Percentiles rank a stretch among this genome's conserved stretches.
Evolutionary conservation across 202 grass and related monocot genomes (phyloP).

Genomic region (Eragrostis tef): DNA sequence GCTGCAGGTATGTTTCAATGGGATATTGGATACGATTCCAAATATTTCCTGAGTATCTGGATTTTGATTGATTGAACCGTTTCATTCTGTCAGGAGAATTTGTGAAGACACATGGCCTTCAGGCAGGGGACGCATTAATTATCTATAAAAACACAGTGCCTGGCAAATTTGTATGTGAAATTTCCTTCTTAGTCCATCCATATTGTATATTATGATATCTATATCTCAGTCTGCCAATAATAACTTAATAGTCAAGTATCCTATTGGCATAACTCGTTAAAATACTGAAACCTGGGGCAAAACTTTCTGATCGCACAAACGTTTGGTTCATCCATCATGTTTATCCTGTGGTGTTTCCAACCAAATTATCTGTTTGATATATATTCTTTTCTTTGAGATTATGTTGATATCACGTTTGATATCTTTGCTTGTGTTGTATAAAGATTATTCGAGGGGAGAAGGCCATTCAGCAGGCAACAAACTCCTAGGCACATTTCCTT

Average conservation of each 20-base stretch:
- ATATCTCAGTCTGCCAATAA: background rate
- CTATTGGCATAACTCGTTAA: background rate
- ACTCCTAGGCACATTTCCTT: conserved; percentile 35
- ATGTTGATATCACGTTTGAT: background rate
- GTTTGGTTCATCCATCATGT: background rate
- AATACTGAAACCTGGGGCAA: conserved; percentile 18
- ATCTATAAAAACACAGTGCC: conserved; percentile 62
- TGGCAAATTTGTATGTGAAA: conserved; percentile 68
- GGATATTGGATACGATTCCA: background rate
- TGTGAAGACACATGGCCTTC: conserved; percentile 84
- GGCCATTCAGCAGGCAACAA: conserved; percentile 44
- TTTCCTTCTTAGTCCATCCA: background rate
- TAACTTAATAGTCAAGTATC: background rate
- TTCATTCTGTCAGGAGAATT: conserved; percentile 72
- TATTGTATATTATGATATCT: too few relatives aligned
- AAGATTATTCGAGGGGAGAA: conserved; percentile 63
- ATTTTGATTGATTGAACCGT: conserved; percentile 27
- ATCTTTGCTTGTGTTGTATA: conserved; percentile 28
- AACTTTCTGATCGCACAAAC: background rate
- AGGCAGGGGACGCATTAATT: conserved; percentile 71
- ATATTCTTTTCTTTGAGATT: background rate
- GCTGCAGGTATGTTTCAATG: conserved; percentile 62
- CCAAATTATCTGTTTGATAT: background rate
- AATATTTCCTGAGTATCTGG: conserved; percentile 10
- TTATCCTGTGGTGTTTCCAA: background rate